Evolutionary conservation across 768 basidiomycete species (phyloP).

Genomic region (Naganishia randhawae): DNA sequence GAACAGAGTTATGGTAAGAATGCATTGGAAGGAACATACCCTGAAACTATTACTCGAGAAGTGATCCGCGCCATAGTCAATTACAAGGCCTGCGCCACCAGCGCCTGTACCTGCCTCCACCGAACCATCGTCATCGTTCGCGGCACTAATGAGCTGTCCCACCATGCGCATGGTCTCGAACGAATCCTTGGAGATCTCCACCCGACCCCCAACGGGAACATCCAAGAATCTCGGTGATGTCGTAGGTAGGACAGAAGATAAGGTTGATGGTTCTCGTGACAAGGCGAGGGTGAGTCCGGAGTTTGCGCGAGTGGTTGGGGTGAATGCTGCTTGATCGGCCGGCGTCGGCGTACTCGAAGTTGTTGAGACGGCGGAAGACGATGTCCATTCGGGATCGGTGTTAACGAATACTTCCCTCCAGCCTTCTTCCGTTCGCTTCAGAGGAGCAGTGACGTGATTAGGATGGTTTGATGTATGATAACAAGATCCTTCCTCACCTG

Average conservation of each 20-base stretch:
- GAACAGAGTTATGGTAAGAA: too few relatives aligned
- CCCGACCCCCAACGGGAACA: slow-evolving; percentile 65
- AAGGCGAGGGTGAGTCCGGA: slow-evolving; percentile 63
- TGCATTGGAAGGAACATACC: slow-evolving; percentile 55
- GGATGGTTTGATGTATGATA: background rate
- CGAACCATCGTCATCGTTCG: slow-evolving; percentile 6
- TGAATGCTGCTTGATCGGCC: slow-evolving; percentile 11
- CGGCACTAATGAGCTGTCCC: slow-evolving; percentile 60
- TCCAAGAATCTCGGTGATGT: slow-evolving; percentile 67
- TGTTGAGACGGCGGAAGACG: background rate
- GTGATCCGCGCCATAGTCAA: slow-evolving; percentile 82
- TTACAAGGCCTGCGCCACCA: slow-evolving; percentile 63
- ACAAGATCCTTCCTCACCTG: too few relatives aligned
- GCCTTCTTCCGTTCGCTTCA: slow-evolving; percentile 74
- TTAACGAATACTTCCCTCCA: slow-evolving; percentile 83
- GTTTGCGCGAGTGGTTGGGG: slow-evolving; percentile 37
- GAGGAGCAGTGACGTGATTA: background rate
- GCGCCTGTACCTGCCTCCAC: slow-evolving; percentile 16
- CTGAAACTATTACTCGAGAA: slow-evolving; percentile 72
- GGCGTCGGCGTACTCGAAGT: background rate
- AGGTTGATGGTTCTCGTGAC: slow-evolving; percentile 59
- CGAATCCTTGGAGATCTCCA: slow-evolving; percentile 75
- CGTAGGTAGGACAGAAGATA: slow-evolving; percentile 55
- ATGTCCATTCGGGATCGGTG: slow-evolving; percentile 51
- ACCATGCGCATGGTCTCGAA: slow-evolving; percentile 67